Percentiles rank a stretch among this genome's conserved stretches.
phyloP scores from a whole-genome alignment of 2,329 filamentous ascomycete species.

The Pseudocercospora pini-densiflorae region DNA sequence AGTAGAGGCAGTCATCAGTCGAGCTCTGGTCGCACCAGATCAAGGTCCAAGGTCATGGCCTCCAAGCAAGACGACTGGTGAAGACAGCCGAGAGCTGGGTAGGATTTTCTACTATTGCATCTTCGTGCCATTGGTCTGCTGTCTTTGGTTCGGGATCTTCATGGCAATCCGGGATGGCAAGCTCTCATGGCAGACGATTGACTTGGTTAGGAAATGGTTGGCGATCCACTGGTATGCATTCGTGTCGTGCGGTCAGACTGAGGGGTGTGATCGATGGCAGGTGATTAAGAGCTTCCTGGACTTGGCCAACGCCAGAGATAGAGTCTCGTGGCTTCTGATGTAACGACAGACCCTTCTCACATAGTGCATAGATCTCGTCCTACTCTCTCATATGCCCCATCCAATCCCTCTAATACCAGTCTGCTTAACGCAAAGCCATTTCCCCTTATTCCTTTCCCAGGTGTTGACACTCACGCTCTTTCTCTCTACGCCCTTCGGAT shows the following conservation, averaged over 20 bases:
- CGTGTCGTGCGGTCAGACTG: too few relatives aligned
- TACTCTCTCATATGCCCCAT: not conserved
- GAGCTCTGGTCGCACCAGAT: not conserved
- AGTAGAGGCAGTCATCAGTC: not conserved
- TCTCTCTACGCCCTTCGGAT: conserved; percentile 4
- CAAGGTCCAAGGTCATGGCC: not conserved
- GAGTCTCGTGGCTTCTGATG: too few relatives aligned
- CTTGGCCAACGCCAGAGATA: too few relatives aligned
- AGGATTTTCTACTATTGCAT: not conserved
- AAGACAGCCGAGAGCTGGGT: not conserved
- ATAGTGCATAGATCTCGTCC: too few relatives aligned
- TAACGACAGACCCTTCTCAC: too few relatives aligned
- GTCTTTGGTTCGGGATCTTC: not conserved
- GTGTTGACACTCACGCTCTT: conserved; percentile 3
- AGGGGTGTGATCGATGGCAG: too few relatives aligned
- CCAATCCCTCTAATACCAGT: conserved; percentile 3
- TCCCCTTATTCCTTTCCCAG: not conserved
- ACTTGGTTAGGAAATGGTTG: too few relatives aligned
- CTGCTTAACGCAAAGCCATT: conserved; percentile 2
- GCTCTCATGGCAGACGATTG: not conserved
- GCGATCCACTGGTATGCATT: too few relatives aligned
- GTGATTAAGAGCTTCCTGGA: too few relatives aligned
- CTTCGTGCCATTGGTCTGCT: not conserved
- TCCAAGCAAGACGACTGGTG: not conserved
- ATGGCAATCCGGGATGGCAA: not conserved